Evolutionary conservation across 2,329 filamentous ascomycete species (phyloP), one percentile per base, ranked within the genome.

Genomic region (Epichloe baconii): DNA sequence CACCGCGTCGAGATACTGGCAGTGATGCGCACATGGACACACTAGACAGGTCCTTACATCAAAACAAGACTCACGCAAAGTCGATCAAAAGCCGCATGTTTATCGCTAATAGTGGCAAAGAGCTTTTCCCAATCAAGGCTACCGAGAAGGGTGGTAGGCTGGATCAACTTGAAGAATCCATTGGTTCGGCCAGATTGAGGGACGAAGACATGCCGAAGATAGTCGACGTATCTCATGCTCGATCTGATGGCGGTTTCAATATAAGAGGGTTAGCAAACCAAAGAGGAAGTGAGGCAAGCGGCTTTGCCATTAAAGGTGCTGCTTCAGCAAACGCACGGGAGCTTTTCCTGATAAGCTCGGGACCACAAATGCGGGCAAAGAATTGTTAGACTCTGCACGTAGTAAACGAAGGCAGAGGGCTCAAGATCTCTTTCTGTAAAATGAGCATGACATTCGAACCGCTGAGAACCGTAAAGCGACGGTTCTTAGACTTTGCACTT

Each of bases 291-390:
- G 62, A 67, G 14, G 68, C 72, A 31, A 67, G 69, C 23, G 80
- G 76, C 1, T 76, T 87, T 55, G 71, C 74, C 11, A 88, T 88
- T 63, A 88, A 85, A 61, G 85, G 85, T 2, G 80, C 79, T 11
- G 66, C 66, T 19, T 41, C 44, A 5, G 58, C 64, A 2, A 68
- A 71, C 67, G 58, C 71, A 60, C 82, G 78, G 56, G 85, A 89
- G 64, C 65, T 89, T 19, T 88, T 88, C 58, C 85, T 0, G 73
- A 74, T 15, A 84, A 80, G 56, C 77, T 80, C 44, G 72, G 71
- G 26, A 56, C 55, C n/a, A 55, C 49, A 42, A 86, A 87, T 61
- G 67, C 75, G 2, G 80, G 79, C 47, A 88, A 86, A 65, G 85
- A 89, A 62, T 65, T 88, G 15, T 86, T 88, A 59, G 53, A 80